Percentiles rank a stretch among this genome's conserved stretches.
These are phyloP conservation scores for Eucalyptus pauciflora DNA, from an alignment of 345 rosid genomes.

Conservation along the genomic window DNA sequence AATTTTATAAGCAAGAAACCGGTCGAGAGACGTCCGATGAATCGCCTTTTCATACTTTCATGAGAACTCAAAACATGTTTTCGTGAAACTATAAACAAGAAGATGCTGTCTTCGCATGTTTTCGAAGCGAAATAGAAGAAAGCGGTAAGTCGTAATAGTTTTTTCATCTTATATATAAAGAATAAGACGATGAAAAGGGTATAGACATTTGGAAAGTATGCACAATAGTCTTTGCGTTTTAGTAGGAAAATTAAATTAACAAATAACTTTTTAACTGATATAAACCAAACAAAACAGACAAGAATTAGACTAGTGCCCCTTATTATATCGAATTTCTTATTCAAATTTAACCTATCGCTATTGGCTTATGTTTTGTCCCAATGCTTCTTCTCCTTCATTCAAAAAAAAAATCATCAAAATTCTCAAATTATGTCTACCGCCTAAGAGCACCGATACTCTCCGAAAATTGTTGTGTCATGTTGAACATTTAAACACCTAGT, in stretches of 20 bases:
- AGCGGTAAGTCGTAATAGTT: not conserved
- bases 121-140: not conserved
- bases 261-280: not conserved
- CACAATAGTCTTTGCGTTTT: not conserved
- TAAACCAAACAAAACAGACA: not conserved
- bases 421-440: fast-evolving
- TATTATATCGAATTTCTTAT: not conserved
- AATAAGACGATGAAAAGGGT: not conserved
- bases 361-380: not conserved
- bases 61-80: not conserved
- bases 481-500: too few species aligned
- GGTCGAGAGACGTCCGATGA: not conserved
- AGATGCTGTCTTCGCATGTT: not conserved
- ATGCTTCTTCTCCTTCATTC: not conserved
- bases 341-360: not conserved
- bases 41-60: not conserved
- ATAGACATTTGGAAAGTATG: not conserved
- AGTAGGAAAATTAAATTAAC: not conserved
- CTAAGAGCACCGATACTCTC: fast-evolving
- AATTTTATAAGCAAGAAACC: not conserved
- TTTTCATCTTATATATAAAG: not conserved
- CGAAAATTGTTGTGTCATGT: fast-evolving
- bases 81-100: not conserved
- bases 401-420: too few species aligned
- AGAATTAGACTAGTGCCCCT: not conserved